Conservation (phyloP, 306 rosid genomes). For the Boehmeria nivea region DNA sequence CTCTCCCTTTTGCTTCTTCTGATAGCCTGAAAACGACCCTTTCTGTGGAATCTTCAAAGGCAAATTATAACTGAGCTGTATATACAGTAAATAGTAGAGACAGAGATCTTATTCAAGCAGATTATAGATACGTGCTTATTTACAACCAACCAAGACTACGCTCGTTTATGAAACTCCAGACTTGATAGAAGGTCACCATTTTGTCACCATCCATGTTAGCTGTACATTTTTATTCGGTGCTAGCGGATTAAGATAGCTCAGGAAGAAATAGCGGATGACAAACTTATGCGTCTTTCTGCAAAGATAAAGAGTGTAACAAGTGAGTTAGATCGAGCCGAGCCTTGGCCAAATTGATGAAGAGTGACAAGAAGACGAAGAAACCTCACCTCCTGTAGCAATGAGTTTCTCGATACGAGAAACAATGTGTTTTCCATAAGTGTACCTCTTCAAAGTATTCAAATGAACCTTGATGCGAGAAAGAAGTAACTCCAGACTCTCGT, state of each 20-base stretch:
- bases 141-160: conserved; percentile 40
- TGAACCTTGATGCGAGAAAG: conserved; percentile 96
- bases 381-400: conserved; percentile 84
- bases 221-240: conserved; percentile 49
- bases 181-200: conserved; percentile 36
- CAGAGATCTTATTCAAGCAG: conserved; percentile 25
- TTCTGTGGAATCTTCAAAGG: conserved; percentile 27
- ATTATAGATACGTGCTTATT: conserved; percentile 40
- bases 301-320: background rate
- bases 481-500: conserved; percentile 74
- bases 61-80: conserved; percentile 17
- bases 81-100: conserved; percentile 13
- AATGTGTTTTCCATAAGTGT: conserved; percentile 89
- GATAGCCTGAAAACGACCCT: too few relatives aligned
- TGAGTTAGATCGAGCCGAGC: conserved; percentile 9
- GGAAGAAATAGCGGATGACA: conserved; percentile 52
- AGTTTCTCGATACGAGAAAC: conserved; percentile 97
- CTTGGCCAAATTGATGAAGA: background rate
- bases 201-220: conserved; percentile 51
- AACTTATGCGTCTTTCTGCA: conserved; percentile 90
- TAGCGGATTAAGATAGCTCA: conserved; percentile 29
- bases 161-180: conserved; percentile 13
- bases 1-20: too few relatives aligned
- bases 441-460: conserved; percentile 80
- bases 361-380: background rate